Base-by-base conservation (phyloP, 2,329 filamentous ascomycete species). In the Exophiala lecanii-corni region DNA sequence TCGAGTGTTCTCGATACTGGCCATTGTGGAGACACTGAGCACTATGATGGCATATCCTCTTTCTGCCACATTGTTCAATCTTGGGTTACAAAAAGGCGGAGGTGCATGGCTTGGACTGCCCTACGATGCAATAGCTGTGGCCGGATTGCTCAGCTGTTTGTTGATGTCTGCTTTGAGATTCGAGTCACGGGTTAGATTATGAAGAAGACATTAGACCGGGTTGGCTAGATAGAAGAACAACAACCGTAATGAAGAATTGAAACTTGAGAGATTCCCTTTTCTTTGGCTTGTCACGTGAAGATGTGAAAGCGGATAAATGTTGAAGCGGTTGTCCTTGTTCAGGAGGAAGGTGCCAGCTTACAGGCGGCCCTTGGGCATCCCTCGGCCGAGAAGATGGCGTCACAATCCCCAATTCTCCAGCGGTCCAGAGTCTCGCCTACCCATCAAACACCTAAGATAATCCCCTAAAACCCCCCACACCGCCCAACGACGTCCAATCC, bases 1-100 rank as follows among this genome's bases (percentile, higher is more conserved):
- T 4, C 63, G 70, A 9, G 53, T 75, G 10, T 74, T 72, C 53
- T 71, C 70, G 3, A 63, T 72, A 1, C 66, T 75, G 43, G 69
- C 70, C 20, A 68, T 74, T 15, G 57, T 72, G 3, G 69, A 74
- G 47, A 64, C 66, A 12, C 54, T 73, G 7, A 71, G 72, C 5
- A 62, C 64, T 17, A 65, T 75, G 45, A 54, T 73, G 21, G 70
- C 70, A 3, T 72, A 70, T 17, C 62, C 72, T 3, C 52, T 69
- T 3, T 62, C 74, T 30, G 71, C 70, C 2, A 57, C 60, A 6
- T 56, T 71, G 10, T 74, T 75, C 46, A 64, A 70, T 21, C 57
- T 67, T 43, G 72, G 71, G 1, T 61, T 75, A 43, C 61, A 67
- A 9, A 42, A 72, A 5, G 72, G 71, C 2, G 47, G 44, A 16